Base-by-base conservation (phyloP, 257 asterid species). In the Mentha longifolia region DNA sequence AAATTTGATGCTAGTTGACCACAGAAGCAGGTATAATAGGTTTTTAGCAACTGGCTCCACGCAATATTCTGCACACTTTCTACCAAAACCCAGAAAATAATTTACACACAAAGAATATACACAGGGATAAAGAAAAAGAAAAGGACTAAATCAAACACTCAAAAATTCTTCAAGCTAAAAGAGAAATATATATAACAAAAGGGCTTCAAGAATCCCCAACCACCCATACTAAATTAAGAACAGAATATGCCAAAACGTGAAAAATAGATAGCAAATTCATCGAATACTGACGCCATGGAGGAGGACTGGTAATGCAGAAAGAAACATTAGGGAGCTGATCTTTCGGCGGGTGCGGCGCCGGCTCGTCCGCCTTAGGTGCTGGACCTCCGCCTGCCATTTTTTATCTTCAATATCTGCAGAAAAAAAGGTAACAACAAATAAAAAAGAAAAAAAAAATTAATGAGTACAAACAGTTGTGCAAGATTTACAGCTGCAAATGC, bases 261-360 rank as follows among this genome's bases (percentile, higher is more conserved):
- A 39, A 65, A 60, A 35, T 35, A 62, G 41, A 17, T 3, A 76
- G 57, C 55, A 73, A 64, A 42, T 20, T 58, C 12, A 19, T 52
- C 3, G 77, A 67, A 61, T 12, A 84, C 96, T 87, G 58, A 93
- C 98, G 97, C 98, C 98, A 93, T 55, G 91, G 97, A 72, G 97
- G 98, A 79, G 97, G 97, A 68, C 98, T 93, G 39, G 94, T 91
- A 61, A 93, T 93, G 98, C 98, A 93, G 87, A 82, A 93, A 49
- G 95, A 81, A 79, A 93, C 95, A 80, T 82, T 77, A 2, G 95
- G 94, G 73, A 93, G 97, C 87, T 93, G 97, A 80, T 93, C 98
- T 78, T 91, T 91, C 0, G 97, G 95, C 68, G 92, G 92, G 76
- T 93, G 98, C 54, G 97, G 92, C 13, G 89, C 86, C 42, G 98